phyloP scores from a whole-genome alignment of 179 eudicot species.

The Beta lomatogona region DNA sequence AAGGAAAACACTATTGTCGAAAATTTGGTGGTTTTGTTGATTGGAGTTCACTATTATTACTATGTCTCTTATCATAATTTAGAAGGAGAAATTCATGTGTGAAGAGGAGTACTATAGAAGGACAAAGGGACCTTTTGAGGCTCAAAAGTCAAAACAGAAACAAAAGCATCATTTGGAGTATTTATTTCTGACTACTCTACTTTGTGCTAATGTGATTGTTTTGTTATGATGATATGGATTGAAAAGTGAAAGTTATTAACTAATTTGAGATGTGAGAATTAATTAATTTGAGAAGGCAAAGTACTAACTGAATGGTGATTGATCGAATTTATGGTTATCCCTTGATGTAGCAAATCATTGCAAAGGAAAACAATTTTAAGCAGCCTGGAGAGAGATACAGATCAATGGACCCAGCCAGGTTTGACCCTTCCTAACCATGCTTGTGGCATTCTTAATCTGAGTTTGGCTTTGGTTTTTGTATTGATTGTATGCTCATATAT shows the following conservation, averaged over 20 bases:
- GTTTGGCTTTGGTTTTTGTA: neutral
- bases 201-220: neutral
- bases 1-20: too few species aligned
- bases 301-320: neutral
- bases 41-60: neutral
- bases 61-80: neutral
- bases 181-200: neutral
- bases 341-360: constrained; percentile 62
- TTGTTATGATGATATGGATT: constrained; percentile 6
- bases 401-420: constrained; percentile 86
- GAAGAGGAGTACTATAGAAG: constrained; percentile 9
- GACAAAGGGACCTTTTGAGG: neutral
- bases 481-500: constrained; percentile 4
- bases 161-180: neutral
- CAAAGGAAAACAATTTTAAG: constrained; percentile 94
- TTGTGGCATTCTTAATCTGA: neutral
- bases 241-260: neutral
- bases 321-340: constrained; percentile 16
- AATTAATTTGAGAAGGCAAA: neutral
- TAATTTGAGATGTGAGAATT: too few species aligned
- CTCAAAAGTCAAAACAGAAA: neutral
- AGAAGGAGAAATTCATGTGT: neutral
- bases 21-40: neutral
- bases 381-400: constrained; percentile 94
- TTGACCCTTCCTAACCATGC: constrained; percentile 4